Conservation (phyloP, 345 rosid genomes). For the Aquilaria yunnanensis region DNA sequence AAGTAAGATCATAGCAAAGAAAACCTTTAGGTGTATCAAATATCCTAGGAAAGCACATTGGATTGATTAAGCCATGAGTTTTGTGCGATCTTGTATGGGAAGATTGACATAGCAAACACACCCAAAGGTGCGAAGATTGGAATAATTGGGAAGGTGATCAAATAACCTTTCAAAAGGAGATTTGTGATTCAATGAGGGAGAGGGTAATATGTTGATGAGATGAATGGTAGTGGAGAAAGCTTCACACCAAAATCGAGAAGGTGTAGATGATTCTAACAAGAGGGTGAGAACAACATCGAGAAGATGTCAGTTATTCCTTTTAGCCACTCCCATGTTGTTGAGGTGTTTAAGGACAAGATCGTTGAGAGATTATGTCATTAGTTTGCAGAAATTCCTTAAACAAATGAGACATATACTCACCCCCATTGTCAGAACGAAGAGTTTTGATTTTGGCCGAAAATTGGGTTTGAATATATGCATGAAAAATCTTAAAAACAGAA, state of each 20-base stretch:
- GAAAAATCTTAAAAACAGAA: neutral
- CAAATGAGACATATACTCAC: neutral
- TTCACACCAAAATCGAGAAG: neutral
- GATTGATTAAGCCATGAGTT: neutral
- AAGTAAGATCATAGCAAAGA: neutral
- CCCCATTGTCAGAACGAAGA: no score
- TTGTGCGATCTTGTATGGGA: no score
- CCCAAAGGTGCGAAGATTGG: neutral
- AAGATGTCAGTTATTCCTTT: neutral
- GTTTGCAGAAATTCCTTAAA: constrained; percentile 1
- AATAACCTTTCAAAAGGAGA: no score
- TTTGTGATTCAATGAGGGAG: neutral
- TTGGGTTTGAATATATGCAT: no score
- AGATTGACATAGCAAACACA: neutral
- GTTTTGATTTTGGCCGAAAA: no score
- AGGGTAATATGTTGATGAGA: neutral
- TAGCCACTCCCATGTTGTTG: neutral
- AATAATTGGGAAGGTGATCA: no score
- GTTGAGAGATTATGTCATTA: neutral
- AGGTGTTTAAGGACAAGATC: neutral
- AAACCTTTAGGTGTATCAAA: neutral
- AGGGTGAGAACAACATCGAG: neutral
- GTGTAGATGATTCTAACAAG: neutral
- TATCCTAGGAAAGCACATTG: neutral
- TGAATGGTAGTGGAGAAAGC: neutral